Evolutionary conservation across 805 yeast species (phyloP), one percentile per base, ranked within the genome.

Genomic region (Brettanomyces sp.): DNA sequence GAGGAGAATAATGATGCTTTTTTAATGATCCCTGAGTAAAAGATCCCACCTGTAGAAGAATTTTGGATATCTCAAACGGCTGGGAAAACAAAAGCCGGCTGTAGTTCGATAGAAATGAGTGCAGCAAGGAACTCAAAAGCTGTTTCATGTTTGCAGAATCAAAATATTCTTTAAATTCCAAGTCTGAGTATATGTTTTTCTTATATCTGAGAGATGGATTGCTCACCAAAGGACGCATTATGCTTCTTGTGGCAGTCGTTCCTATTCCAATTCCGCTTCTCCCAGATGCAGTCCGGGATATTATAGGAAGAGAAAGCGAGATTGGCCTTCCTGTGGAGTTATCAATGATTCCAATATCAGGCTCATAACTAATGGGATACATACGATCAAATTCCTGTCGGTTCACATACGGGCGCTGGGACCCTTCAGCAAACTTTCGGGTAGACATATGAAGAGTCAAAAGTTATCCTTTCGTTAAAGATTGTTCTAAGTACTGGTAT

Each of bases 31-130:
- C 55, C 25, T 66, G 62, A 22, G 60, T 58, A 58, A 83, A 81
- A 32, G 74, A 76, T 3, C 95, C 95, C 12, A 86, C 83, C 62
- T 93, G 98, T 47, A 89, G 65, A 25, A 90, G 69, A 52, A 87
- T 70, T 46, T 91, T 72, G 4, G 85, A 77, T 14, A 86, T 83
- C 54, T 91, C 97, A 62, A 90, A 82, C 2, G 99, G 98, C 63
- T 93, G 97, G 18, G 86, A 76, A 7, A 85, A 59, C 32, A 88
- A 62, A 40, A 82, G 78, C 49, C 79, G 80, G 45, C 79, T 62
- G 66, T 93, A 91, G 52, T 80, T 82, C 52, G 78, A 77, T 43
- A 80, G 56, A 49, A 87, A 78, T 40, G 84, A 78, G 58, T 74
- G 69, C 23, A 79, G 63, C 48, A 88, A 68, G 37, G 80, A 77